Evolutionary conservation across 2,329 filamentous ascomycete species (phyloP).

Genomic region (Colletotrichum falcatum): DNA sequence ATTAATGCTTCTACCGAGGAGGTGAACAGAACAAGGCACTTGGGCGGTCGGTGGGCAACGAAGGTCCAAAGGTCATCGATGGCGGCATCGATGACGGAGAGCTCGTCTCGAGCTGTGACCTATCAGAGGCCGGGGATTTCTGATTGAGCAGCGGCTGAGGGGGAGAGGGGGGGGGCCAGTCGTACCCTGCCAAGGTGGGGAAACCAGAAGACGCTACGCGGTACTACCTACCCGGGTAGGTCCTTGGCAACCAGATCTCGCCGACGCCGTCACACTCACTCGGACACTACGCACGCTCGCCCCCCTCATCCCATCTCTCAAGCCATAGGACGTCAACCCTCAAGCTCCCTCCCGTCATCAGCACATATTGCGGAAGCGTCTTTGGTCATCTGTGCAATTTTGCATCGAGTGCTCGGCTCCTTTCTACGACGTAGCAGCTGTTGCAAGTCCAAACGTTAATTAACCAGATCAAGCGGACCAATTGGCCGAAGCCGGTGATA

Average conservation of each 20-base stretch:
- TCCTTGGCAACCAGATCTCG: not conserved
- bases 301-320: not conserved
- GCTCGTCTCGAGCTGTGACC: constrained; percentile 36
- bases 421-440: constrained; percentile 14
- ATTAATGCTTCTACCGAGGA: constrained; percentile 6
- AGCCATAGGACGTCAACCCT: not conserved
- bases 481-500: not conserved
- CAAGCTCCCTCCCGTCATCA: constrained; percentile 14
- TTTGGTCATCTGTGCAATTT: constrained; percentile 11
- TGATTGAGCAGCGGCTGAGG: constrained; percentile 22
- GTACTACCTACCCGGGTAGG: no score
- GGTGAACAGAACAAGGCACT: not conserved
- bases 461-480: not conserved
- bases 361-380: constrained; percentile 8
- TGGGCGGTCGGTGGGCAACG: constrained; percentile 6
- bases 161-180: not conserved
- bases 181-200: not conserved
- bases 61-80: constrained; percentile 28
- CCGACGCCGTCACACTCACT: not conserved
- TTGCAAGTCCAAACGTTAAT: constrained; percentile 21
- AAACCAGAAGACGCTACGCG: no score
- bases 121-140: constrained; percentile 36
- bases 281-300: not conserved
- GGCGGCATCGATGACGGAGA: constrained; percentile 38
- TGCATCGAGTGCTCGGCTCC: constrained; percentile 17